A percentile compares a stretch with the other conserved stretches of the same genome.
Conservation (phyloP, 306 rosid species). For the Benincasa hispida region DNA sequence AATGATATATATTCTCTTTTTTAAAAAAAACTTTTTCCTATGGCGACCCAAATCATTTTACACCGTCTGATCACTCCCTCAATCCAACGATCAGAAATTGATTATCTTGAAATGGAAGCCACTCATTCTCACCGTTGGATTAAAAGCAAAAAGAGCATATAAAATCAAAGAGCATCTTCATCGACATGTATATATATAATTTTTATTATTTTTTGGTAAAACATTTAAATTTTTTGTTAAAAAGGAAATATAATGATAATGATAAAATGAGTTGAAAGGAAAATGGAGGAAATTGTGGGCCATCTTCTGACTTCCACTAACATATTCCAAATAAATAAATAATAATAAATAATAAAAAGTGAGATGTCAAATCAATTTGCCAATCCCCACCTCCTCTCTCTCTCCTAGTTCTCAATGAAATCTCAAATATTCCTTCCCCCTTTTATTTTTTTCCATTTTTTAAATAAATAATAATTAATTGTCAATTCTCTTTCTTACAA, state of each 20-base stretch:
- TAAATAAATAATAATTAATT: neutral
- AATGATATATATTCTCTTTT: neutral
- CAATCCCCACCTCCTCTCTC: constrained; percentile 26
- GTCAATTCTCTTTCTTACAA: constrained; percentile 4
- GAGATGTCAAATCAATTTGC: constrained; percentile 54
- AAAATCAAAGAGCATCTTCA: neutral
- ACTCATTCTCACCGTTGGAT: constrained; percentile 67
- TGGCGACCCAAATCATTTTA: neutral
- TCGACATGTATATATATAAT: neutral
- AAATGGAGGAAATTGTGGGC: constrained; percentile 36
- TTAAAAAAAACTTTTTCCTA: neutral
- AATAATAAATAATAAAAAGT: constrained; percentile 37
- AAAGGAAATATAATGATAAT: neutral
- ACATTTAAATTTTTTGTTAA: neutral
- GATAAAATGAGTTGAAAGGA: constrained; percentile 5
- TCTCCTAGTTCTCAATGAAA: neutral
- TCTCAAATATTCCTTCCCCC: neutral
- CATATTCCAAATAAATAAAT: constrained; percentile 66
- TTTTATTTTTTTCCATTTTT: neutral
- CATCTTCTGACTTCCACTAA: constrained; percentile 96
- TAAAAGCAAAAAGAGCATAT: constrained; percentile 51
- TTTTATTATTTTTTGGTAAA: neutral
- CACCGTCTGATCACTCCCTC: neutral
- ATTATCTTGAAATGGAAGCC: constrained; percentile 50
- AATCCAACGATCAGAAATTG: neutral